phyloP scores from a whole-genome alignment of 768 basidiomycete species.

The Suillus fuscotomentosus region DNA sequence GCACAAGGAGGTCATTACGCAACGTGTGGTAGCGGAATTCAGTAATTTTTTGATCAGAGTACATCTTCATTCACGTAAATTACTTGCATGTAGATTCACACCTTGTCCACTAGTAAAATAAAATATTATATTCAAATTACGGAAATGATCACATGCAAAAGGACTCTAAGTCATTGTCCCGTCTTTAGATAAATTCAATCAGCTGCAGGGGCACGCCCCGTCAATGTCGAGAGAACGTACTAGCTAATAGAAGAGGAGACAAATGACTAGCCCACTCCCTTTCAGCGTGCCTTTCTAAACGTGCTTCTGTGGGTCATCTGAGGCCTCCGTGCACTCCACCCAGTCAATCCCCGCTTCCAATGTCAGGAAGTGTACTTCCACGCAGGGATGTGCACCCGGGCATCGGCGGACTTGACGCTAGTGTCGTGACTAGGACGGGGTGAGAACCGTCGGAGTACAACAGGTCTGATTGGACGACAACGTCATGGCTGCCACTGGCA shows the following conservation, averaged over 20 bases:
- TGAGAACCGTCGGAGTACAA: slow-evolving; percentile 68
- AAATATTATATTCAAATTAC: not conserved
- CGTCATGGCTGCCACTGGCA: slow-evolving; percentile 56
- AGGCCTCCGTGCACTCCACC: slow-evolving; percentile 37
- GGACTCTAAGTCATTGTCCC: not conserved
- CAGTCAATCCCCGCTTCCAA: slow-evolving; percentile 41
- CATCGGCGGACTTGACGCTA: slow-evolving; percentile 30
- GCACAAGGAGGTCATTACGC: not conserved
- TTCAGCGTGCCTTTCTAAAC: slow-evolving; percentile 48
- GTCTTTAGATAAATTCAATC: not conserved
- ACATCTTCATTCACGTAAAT: not conserved
- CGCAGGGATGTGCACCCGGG: slow-evolving; percentile 57
- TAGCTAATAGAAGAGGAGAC: not conserved
- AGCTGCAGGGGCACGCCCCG: not conserved
- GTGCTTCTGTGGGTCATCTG: slow-evolving; percentile 24
- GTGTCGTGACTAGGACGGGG: slow-evolving; percentile 49
- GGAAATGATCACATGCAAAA: not conserved
- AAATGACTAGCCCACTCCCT: slow-evolving; percentile 46
- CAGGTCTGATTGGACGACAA: slow-evolving; percentile 69
- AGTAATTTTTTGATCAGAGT: not conserved
- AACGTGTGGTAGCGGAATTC: not conserved
- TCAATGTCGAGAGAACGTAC: not conserved
- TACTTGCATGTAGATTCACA: not conserved
- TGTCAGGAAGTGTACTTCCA: slow-evolving; percentile 59
- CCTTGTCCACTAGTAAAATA: not conserved